A percentile compares a stretch with the other conserved stretches of the same genome.
phyloP scores from a whole-genome alignment of 371 early-diverging fungal genomes.

The Neoconidiobolus thromboides region DNA sequence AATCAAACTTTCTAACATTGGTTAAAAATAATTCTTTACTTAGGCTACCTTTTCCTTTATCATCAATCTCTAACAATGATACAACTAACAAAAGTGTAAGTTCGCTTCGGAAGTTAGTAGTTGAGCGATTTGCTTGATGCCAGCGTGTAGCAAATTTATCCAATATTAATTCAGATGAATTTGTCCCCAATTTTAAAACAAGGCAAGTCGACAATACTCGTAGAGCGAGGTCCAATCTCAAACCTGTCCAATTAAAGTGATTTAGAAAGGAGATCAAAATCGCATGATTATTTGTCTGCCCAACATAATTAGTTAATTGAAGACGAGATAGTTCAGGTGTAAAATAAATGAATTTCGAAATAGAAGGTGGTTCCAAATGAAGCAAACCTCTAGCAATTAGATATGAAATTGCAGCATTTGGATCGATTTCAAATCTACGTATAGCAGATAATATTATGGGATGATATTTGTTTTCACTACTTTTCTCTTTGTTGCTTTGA shows the following conservation, averaged over 20 bases:
- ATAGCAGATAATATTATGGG: slow-evolving; percentile 27
- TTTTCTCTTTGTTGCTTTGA: slow-evolving; percentile 2
- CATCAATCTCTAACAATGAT: slow-evolving; percentile 23
- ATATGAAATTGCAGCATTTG: slow-evolving; percentile 37
- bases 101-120: slow-evolving; percentile 4
- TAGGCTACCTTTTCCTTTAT: not conserved
- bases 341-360: slow-evolving; percentile 53
- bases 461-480: slow-evolving; percentile 15
- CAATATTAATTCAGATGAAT: slow-evolving; percentile 21
- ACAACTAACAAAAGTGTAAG: slow-evolving; percentile 40
- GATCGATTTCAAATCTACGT: slow-evolving; percentile 41
- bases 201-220: slow-evolving; percentile 52
- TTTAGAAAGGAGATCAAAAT: slow-evolving; percentile 47
- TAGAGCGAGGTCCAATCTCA: slow-evolving; percentile 54
- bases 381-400: slow-evolving; percentile 41
- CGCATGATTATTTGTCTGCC: slow-evolving; percentile 19
- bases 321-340: slow-evolving; percentile 49
- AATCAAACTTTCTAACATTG: no score
- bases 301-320: slow-evolving; percentile 34
- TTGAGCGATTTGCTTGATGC: slow-evolving; percentile 22
- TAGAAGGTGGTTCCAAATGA: slow-evolving; percentile 36
- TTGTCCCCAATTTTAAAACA: slow-evolving; percentile 22
- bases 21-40: no score
- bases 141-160: slow-evolving; percentile 56
- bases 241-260: slow-evolving; percentile 37